These are phyloP conservation scores for Physcomitrium patens DNA, from an alignment of 225 moss, liverwort and hornwort species.

Conservation along the genomic window DNA sequence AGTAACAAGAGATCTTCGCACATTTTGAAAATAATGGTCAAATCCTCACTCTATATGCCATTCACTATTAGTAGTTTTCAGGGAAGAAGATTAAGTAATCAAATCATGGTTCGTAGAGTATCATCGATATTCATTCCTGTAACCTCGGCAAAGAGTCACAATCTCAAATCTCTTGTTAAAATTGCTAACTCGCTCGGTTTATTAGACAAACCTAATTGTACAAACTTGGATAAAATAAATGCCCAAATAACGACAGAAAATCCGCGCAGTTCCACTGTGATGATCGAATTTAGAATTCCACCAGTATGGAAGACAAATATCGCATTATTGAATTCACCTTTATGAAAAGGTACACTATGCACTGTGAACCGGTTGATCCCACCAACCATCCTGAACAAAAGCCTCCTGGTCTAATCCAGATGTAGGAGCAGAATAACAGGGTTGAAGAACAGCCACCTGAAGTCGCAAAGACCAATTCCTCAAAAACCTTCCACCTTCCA, in stretches of 20 bases:
- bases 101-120: background rate
- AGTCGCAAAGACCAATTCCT: constrained; percentile 23
- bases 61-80: background rate
- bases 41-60: background rate
- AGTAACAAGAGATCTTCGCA: too few species aligned
- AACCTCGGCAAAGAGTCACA: background rate
- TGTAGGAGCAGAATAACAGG: constrained; percentile 1
- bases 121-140: background rate
- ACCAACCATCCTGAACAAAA: background rate
- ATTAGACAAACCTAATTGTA: background rate
- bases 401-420: constrained; percentile 26
- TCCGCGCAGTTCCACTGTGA: background rate
- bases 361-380: constrained; percentile 13
- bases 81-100: background rate
- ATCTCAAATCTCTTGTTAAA: background rate
- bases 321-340: background rate
- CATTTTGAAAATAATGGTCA: background rate
- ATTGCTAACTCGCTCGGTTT: constrained; percentile 6
- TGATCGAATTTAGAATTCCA: background rate
- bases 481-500: constrained; percentile 32
- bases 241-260: background rate
- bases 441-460: constrained; percentile 12
- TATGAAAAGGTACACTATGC: background rate
- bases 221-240: background rate
- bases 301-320: background rate